A percentile compares a stretch with the other conserved stretches of the same genome.
Evolutionary conservation across 129 eudicot species (phyloP).

Genomic region (Pulicaria dysenterica): DNA sequence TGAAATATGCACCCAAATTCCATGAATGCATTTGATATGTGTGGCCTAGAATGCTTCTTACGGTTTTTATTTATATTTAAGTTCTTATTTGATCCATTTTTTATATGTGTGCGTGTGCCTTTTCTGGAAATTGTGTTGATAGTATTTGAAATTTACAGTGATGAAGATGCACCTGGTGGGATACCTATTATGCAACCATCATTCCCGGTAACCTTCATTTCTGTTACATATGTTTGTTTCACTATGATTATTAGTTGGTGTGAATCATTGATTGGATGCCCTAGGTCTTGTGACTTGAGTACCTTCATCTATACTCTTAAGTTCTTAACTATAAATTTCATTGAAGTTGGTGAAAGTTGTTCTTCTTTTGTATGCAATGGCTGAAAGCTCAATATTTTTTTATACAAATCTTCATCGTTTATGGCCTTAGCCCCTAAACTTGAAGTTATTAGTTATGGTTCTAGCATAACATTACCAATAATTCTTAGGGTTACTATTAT

Average conservation of each 20-base stretch:
- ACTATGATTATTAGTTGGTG: neutral
- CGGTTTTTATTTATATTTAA: too few species aligned
- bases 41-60: too few species aligned
- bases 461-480: too few species aligned
- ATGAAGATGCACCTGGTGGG: slow-evolving; percentile 94
- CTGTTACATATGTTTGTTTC: neutral
- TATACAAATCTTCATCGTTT: neutral
- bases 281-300: neutral
- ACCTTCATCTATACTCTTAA: neutral
- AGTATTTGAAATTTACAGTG: slow-evolving; percentile 43
- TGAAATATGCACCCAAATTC: too few species aligned
- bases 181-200: slow-evolving; percentile 82
- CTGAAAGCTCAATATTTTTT: neutral
- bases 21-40: too few species aligned
- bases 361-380: neutral
- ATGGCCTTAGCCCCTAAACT: neutral
- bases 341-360: neutral
- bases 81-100: too few species aligned
- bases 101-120: too few species aligned
- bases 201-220: slow-evolving; percentile 46
- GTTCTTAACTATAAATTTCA: neutral
- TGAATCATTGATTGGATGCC: neutral
- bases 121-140: neutral
- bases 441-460: too few species aligned
- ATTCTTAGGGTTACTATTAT: too few species aligned